Base-by-base conservation (phyloP, 805 yeast genomes). In the Ogataea nakhonphanomensis region DNA sequence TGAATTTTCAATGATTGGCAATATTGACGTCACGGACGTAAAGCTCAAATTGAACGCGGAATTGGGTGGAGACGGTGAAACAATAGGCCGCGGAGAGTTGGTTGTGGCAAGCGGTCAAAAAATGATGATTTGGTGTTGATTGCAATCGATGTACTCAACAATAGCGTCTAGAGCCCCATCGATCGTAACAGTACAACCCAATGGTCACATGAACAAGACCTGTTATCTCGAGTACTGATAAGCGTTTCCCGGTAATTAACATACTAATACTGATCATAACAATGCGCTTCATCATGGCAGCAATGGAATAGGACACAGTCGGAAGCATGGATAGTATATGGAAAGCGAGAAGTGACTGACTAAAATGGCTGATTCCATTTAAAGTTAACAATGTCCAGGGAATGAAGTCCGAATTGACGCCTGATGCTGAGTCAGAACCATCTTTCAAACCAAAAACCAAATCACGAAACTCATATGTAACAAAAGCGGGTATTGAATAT, bases 211-310 rank as follows among this genome's bases (percentile, higher is more conserved):
- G 60, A 2, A 64, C 26, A 11, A 82, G 53, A 0, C 88, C 88
- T 10, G 67, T 24, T 3, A 62, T 35, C 54, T 81, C 86, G 14
- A 62, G 55, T 1, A 62, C 36, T 2, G 76, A 64, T n/a, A 79
- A 61, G 12, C 55, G 50, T 15, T 70, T 73, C 20, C 81, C 81
- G 26, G 71, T 73, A 69, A 73, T 75, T 29, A 83, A 43, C 66
- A 90, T 84, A 52, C 95, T 85, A 1, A 82, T 81, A 1, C 83
- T 73, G 30, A 89, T 88, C 23, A 89, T 77, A 1, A 86, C 84
- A n/a, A 89, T 84, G 54, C 95, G 78, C 64, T 89, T 89, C 77
- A 89, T 75, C 76, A 89, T 74, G 30, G 86, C 79, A 3, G 96
- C 95, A 42, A 89, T 81, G 2, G 95, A 84, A 62, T 87, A 89